Percentiles rank a stretch among this genome's conserved stretches.
These are phyloP conservation scores for Podospora didyma DNA, from an alignment of 495 filamentous ascomycete species.

Conservation along the genomic window DNA sequence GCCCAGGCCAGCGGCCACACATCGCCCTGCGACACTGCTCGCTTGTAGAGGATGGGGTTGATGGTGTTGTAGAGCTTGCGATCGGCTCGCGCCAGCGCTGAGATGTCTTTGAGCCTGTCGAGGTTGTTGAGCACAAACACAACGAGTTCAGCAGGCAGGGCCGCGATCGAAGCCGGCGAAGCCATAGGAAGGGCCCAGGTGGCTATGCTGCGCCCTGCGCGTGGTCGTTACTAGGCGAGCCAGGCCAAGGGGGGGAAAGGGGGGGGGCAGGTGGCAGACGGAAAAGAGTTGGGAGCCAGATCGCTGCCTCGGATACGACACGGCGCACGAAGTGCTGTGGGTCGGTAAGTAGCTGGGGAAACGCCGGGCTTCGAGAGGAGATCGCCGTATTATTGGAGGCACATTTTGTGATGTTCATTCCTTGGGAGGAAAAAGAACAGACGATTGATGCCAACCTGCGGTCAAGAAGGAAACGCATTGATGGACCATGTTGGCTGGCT, in stretches of 20 bases:
- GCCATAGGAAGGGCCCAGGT: neutral
- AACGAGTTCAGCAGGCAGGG: constrained; percentile 26
- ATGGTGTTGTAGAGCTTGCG: constrained; percentile 15
- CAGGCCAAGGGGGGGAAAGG: no score
- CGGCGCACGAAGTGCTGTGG: no score
- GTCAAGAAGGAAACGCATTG: no score
- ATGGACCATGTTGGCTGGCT: no score
- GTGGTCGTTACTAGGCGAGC: no score
- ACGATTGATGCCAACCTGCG: no score
- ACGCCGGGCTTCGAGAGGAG: no score
- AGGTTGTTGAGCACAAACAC: constrained; percentile 24
- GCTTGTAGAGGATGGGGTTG: constrained; percentile 24
- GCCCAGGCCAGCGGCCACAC: constrained; percentile 27
- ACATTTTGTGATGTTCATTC: no score
- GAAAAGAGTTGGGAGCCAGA: neutral
- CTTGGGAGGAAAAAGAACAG: no score
- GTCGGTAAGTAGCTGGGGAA: no score
- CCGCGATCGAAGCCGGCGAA: constrained; percentile 5
- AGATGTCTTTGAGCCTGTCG: constrained; percentile 19
- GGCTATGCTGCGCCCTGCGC: neutral
- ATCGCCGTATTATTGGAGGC: no score
- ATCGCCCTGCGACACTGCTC: constrained; percentile 12
- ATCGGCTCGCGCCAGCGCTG: constrained; percentile 20
- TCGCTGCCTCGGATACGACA: no score
- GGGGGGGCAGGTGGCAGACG: neutral